Evolutionary conservation across 2,329 filamentous ascomycete species (phyloP).

Genomic region (Sclerotinia trifoliorum): DNA sequence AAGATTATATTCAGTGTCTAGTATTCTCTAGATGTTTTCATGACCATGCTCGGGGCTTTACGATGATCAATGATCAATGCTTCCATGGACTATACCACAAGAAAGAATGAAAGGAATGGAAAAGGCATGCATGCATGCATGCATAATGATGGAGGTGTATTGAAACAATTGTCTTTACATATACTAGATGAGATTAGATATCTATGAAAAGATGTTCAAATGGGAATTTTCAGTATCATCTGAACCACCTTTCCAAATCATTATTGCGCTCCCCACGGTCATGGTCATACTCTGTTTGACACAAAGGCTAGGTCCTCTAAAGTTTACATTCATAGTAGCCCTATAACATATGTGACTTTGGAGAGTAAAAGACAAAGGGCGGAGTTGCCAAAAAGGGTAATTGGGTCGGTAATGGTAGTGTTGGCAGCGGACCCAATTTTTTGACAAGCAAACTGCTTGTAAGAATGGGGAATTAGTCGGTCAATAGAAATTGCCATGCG

Average conservation of each 20-base stretch:
- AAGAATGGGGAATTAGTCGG: not conserved
- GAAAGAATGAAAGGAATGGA: not conserved
- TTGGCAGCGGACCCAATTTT: not conserved
- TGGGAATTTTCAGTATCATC: not conserved
- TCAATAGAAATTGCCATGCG: no score
- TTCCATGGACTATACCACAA: not conserved
- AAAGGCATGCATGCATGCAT: not conserved
- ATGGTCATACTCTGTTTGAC: no score
- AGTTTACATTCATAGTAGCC: not conserved
- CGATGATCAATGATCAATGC: slow-evolving; percentile 10
- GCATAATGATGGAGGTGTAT: not conserved
- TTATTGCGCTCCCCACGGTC: no score
- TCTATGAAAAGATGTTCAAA: slow-evolving; percentile 8
- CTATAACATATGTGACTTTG: not conserved
- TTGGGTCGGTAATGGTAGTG: slow-evolving; percentile 1
- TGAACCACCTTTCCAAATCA: no score
- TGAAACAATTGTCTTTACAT: not conserved
- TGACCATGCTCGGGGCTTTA: not conserved
- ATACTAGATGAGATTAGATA: slow-evolving; percentile 2
- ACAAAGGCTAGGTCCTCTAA: not conserved
- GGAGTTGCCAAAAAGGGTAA: not conserved
- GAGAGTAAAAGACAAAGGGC: not conserved
- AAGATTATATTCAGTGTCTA: not conserved
- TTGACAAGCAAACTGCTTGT: not conserved
- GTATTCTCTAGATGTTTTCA: slow-evolving; percentile 1